Evolutionary conservation across 164 flowering plant species (phyloP).

Genomic region (Nymphaea thermarum): DNA sequence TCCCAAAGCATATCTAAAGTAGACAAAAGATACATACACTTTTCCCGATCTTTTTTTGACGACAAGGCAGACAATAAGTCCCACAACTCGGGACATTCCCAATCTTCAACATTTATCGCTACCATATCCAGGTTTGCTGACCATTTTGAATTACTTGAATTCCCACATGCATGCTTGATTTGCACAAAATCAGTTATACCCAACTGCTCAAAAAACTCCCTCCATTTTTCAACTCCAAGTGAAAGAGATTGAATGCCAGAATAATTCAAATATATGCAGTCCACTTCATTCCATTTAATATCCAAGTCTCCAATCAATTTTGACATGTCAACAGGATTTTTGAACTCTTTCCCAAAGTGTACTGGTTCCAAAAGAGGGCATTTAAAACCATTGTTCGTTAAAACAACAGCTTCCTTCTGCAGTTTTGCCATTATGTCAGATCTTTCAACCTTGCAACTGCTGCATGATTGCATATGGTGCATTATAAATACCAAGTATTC

Average conservation of each 20-base stretch:
- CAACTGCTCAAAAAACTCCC: slow-evolving; percentile 57
- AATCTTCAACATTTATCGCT: slow-evolving; percentile 40
- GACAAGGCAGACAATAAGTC: slow-evolving; percentile 39
- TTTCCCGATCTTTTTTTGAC: slow-evolving; percentile 20
- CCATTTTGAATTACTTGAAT: slow-evolving; percentile 14
- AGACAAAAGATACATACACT: slow-evolving; percentile 56
- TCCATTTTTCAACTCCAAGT: slow-evolving; percentile 44
- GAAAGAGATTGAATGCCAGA: slow-evolving; percentile 26
- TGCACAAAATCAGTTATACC: slow-evolving; percentile 85
- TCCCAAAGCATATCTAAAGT: slow-evolving; percentile 77
- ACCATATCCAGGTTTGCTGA: slow-evolving; percentile 17
- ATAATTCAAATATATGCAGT: slow-evolving; percentile 52
- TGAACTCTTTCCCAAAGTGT: slow-evolving; percentile 69
- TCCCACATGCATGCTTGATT: slow-evolving; percentile 40
- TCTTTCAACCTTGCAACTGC: slow-evolving; percentile 42
- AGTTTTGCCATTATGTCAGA: slow-evolving; percentile 46
- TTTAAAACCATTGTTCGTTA: slow-evolving; percentile 66
- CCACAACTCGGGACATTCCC: slow-evolving; percentile 75
- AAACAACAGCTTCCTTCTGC: slow-evolving; percentile 41
- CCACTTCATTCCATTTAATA: slow-evolving; percentile 66
- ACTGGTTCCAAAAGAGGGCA: slow-evolving; percentile 44
- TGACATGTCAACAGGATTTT: slow-evolving; percentile 41
- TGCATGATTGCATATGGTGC: slow-evolving; percentile 73
- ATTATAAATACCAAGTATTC: slow-evolving; percentile 71
- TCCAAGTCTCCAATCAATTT: slow-evolving; percentile 29